Percentiles rank a stretch among this genome's conserved stretches.
Evolutionary conservation across 2,329 filamentous ascomycete genomes (phyloP).

Genomic region (Teratosphaeria viscida): DNA sequence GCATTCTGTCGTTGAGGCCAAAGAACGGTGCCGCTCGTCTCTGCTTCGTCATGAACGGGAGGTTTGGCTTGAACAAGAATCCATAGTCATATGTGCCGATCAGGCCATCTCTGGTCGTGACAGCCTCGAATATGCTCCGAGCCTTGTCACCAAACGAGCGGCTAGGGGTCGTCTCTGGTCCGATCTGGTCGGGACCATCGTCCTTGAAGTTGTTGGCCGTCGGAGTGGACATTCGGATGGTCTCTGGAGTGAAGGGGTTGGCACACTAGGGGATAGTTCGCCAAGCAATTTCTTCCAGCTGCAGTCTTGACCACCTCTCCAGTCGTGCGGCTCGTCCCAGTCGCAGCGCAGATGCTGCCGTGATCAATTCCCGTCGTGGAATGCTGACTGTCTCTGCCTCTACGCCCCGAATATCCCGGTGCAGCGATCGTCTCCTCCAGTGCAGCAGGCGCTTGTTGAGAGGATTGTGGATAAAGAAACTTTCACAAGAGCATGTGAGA

Average conservation of each 20-base stretch:
- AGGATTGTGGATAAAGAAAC: too few relatives aligned
- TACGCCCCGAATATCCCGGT: background rate
- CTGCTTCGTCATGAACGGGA: constrained; percentile 67
- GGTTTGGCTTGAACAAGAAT: constrained; percentile 70
- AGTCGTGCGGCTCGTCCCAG: background rate
- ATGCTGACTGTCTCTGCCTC: background rate
- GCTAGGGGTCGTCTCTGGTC: constrained; percentile 31
- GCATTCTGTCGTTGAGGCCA: constrained; percentile 70
- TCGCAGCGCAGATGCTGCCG: background rate
- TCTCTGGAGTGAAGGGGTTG: background rate
- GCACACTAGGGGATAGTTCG: background rate
- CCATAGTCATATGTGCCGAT: constrained; percentile 83
- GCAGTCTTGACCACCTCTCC: background rate
- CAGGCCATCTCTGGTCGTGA: constrained; percentile 53
- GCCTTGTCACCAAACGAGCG: constrained; percentile 32
- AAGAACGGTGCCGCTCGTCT: constrained; percentile 63
- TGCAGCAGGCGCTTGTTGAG: too few relatives aligned
- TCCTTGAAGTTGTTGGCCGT: constrained; percentile 25
- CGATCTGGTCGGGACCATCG: constrained; percentile 36
- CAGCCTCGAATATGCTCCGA: constrained; percentile 32
- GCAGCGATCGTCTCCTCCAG: too few relatives aligned
- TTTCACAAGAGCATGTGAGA: too few relatives aligned
- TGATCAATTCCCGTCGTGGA: background rate
- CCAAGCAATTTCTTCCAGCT: background rate
- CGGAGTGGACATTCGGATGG: constrained; percentile 1